Evolutionary conservation across 257 asterid genomes (phyloP), one percentile per base, ranked within the genome.

Genomic region (Przewalskia tangutica): DNA sequence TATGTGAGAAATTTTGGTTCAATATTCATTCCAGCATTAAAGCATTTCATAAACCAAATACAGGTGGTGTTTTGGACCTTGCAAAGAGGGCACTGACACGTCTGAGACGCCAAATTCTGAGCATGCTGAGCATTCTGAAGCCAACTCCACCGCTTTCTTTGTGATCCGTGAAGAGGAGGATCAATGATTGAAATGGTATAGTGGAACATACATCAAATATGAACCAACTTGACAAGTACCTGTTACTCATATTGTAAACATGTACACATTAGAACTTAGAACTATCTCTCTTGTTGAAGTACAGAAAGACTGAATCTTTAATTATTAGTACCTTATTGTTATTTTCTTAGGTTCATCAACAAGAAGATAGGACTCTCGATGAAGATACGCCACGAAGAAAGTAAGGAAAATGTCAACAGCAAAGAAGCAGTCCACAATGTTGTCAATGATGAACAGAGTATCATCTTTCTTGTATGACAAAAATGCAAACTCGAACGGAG

Each of bases 21-120:
- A 14, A 46, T 46, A 46, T 46, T 16, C 50, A 68, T 59, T 27
- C 34, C 58, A 62, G 48, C 42, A 80, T 62, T 48, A 53, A 62
- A 64, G 20, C 18, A 64, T 63, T 11, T 63, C 42, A 27, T 27
- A 27, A 27, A 75, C 80, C 80, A 46, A 50, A 75, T 13, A 50
- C 62, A 38, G 63, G 58, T 64, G 27, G 32, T 50, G 14, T 16
- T 62, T 6, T 4, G 82, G 55, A 93, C 98, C 96, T 91, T 66
- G 98, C 97, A 71, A 95, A 95, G 16, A 93, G 88, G 50, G 92
- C 84, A 90, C 98, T 95, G 91, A 95, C 98, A 60, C 98, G 88
- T 84, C 98, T 76, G 85, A 95, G 94, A 55, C 98, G 98, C 98
- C 98, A 95, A 5, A 95, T 92, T 17, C 98, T 89, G 17, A 95